Evolutionary conservation across 176 grass and related monocot species (phyloP).

Genomic region (Metroxylon sagu): DNA sequence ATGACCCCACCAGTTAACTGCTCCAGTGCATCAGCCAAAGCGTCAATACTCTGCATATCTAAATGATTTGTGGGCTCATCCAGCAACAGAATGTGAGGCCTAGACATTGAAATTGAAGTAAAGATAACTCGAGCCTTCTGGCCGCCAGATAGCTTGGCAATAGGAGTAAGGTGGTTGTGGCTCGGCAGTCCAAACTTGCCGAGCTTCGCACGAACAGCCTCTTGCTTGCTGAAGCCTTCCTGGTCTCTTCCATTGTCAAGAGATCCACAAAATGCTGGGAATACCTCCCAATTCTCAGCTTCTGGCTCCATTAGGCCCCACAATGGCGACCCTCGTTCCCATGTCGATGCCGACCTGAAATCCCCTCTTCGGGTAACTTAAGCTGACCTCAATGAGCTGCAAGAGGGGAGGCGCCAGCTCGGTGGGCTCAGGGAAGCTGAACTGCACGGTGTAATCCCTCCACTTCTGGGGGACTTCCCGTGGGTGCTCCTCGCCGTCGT

Average conservation of each 20-base stretch:
- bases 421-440: conserved; percentile 94
- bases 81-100: conserved; percentile 83
- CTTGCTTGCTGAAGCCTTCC: conserved; percentile 87
- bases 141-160: conserved; percentile 86
- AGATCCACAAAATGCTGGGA: conserved; percentile 98
- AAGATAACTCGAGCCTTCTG: conserved; percentile 91
- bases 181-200: conserved; percentile 94
- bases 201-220: conserved; percentile 83
- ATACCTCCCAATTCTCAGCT: conserved; percentile 83
- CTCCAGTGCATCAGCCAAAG: conserved; percentile 78
- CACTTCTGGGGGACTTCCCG: conserved; percentile 69
- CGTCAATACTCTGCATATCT: conserved; percentile 98
- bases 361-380: conserved; percentile 68
- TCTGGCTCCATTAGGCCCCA: conserved; percentile 93
- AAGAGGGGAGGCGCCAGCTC: conserved; percentile 87
- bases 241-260: conserved; percentile 94
- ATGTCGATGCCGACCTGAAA: conserved; percentile 97
- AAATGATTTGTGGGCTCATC: conserved; percentile 99
- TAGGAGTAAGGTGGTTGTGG: conserved; percentile 96
- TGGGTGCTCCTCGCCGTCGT: conserved; percentile 46
- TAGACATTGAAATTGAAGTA: conserved; percentile 96
- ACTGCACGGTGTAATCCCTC: conserved; percentile 91
- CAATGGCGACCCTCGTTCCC: conserved; percentile 91
- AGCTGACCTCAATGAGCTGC: conserved; percentile 85
- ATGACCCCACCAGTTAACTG: conserved; percentile 94